Evolutionary conservation across 345 rosid genomes (phyloP).

Genomic region (Syzygium aromaticum): DNA sequence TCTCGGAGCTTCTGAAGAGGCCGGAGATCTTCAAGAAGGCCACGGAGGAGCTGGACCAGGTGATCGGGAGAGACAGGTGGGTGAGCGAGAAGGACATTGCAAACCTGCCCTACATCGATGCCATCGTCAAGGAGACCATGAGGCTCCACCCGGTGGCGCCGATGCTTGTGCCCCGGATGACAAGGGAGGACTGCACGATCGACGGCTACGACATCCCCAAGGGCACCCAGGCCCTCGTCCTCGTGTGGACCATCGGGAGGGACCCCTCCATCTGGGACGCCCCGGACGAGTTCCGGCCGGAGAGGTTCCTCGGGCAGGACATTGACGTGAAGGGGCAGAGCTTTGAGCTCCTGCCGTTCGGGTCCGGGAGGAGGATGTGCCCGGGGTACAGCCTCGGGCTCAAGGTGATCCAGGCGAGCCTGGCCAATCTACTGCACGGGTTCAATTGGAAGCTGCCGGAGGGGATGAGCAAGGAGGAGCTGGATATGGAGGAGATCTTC

Average conservation of each 20-base stretch:
- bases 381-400: conserved; percentile 56
- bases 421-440: conserved; percentile 56
- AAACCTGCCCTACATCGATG: conserved; percentile 31
- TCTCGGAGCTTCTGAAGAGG: conserved; percentile 35
- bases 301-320: conserved; percentile 35
- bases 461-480: conserved; percentile 16
- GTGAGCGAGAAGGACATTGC: conserved; percentile 47
- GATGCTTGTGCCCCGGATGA: conserved; percentile 32
- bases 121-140: conserved; percentile 53
- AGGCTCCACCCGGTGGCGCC: conserved; percentile 66
- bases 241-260: conserved; percentile 44
- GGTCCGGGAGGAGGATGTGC: conserved; percentile 73
- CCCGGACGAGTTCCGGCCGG: conserved; percentile 41
- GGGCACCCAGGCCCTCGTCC: conserved; percentile 35
- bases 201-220: conserved; percentile 36
- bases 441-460: conserved; percentile 43
- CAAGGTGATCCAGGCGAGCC: conserved; percentile 41
- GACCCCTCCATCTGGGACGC: conserved; percentile 49
- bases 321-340: conserved; percentile 55
- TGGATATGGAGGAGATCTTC: conserved; percentile 51
- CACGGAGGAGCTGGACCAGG: conserved; percentile 45
- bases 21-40: conserved; percentile 43
- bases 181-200: conserved; percentile 30
- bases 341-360: conserved; percentile 53
- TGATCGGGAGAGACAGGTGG: conserved; percentile 45